These are phyloP conservation scores for Pyricularia pennisetigena DNA, from an alignment of 2,329 filamentous ascomycete species.

Conservation along the genomic window DNA sequence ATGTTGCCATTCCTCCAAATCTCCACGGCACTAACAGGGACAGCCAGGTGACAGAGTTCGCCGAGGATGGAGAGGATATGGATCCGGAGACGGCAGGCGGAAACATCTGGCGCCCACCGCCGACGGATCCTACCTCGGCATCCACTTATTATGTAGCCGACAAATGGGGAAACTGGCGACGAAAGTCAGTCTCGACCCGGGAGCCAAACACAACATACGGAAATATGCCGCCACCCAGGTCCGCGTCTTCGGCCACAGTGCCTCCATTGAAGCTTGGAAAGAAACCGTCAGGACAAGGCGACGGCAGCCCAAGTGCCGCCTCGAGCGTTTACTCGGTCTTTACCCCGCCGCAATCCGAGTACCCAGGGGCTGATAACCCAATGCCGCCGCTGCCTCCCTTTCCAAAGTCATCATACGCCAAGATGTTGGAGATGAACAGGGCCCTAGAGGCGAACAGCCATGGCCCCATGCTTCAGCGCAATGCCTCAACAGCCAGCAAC, in stretches of 20 bases:
- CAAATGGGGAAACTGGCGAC: constrained; percentile 40
- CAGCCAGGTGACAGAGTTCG: constrained; percentile 41
- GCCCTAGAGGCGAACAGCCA: not conserved
- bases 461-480: not conserved
- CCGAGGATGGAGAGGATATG: constrained; percentile 34
- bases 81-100: constrained; percentile 21
- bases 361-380: constrained; percentile 11
- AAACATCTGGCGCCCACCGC: constrained; percentile 42
- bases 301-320: constrained; percentile 5
- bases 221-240: constrained; percentile 6
- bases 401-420: constrained; percentile 4
- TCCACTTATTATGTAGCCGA: constrained; percentile 40
- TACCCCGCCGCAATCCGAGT: constrained; percentile 14
- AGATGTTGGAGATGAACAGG: constrained; percentile 7
- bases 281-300: constrained; percentile 15
- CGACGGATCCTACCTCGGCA: constrained; percentile 32
- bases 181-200: not conserved
- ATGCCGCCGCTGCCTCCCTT: constrained; percentile 9
- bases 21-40: constrained; percentile 16
- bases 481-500: not conserved
- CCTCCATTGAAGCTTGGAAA: constrained; percentile 9
- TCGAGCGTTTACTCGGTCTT: constrained; percentile 28
- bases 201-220: not conserved
- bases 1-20: constrained; percentile 23
- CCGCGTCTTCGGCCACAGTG: constrained; percentile 5